Evolutionary conservation across 2,329 filamentous ascomycete species (phyloP), one percentile per base, ranked within the genome.

Genomic region (Microascus cirrosus): DNA sequence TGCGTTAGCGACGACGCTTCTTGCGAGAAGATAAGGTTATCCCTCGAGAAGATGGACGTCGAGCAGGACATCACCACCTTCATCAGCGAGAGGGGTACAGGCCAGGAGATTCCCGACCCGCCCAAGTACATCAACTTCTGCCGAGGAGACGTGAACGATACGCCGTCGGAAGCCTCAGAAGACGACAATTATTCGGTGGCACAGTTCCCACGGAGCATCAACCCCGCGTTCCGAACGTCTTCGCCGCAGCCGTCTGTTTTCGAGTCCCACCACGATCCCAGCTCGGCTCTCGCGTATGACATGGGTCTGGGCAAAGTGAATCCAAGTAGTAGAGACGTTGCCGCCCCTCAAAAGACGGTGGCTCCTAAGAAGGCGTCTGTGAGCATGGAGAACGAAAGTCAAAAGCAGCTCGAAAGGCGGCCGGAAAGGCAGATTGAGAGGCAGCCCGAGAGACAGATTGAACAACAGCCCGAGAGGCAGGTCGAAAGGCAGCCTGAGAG

Each of bases 61-160:
- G 92, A 96, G 70, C 95, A 93, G 70, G 95, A 99, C 69, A 96
- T 99, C 61, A 75, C 84, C 24, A 77, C 73, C 61, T 99, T 99
- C 74, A 99, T 99, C 73, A 87, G 81, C 61, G 91, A 95, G 54
- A 82, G 75, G 62, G 93, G 93, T 24, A 99, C 94, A 2, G 92
- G 94, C 5, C 93, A 97, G 71, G 95, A 99, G 70, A 99, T 99
- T 53, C 95, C 94, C 1, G 94, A 96, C 70, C 84, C 94, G 25
- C 94, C 94, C 51, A 96, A 91, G 71, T 99, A 96, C 71, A 96
- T 99, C 82, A 96, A 99, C 76, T 99, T 97, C 71, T 95, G 90
- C 70, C 87, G 94, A 12, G 94, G 93, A 18, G 92, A 96, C 69
- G 73, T 86, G 53, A 79, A 85, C 58, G 94, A 99, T 64, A 85